Conservation (phyloP, 2,329 filamentous ascomycete species). For the Exophiala aquamarina region DNA sequence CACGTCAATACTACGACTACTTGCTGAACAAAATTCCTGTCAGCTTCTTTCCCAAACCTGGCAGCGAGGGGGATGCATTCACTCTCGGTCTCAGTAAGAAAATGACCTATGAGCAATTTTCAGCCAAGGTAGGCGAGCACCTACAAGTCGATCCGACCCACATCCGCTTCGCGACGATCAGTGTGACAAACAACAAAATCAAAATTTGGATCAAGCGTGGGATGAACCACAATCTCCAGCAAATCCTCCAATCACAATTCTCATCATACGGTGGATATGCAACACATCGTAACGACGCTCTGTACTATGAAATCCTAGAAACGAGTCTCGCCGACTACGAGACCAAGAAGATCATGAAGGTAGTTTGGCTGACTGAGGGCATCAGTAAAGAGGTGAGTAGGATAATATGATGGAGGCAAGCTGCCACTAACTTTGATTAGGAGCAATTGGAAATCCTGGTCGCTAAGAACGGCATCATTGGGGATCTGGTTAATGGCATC, state of each 20-base stretch:
- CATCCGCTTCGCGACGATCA: constrained; percentile 86
- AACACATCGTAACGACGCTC: constrained; percentile 70
- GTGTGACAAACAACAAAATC: constrained; percentile 71
- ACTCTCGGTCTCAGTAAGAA: constrained; percentile 79
- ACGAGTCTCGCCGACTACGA: constrained; percentile 92
- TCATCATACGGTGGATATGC: constrained; percentile 66
- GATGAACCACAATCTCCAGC: constrained; percentile 68
- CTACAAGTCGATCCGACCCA: constrained; percentile 79
- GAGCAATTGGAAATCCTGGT: constrained; percentile 82
- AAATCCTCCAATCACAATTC: constrained; percentile 75
- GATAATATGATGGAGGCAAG: constrained; percentile 11
- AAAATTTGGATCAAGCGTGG: constrained; percentile 75
- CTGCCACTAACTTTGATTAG: constrained; percentile 39
- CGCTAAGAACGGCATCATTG: constrained; percentile 77
- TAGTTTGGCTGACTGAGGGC: constrained; percentile 84
- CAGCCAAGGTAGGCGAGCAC: constrained; percentile 77
- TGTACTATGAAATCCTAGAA: constrained; percentile 92
- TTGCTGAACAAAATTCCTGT: constrained; percentile 80
- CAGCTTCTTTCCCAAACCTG: constrained; percentile 66
- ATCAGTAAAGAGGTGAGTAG: constrained; percentile 80
- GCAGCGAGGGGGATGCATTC: constrained; percentile 63
- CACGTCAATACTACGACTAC: constrained; percentile 89
- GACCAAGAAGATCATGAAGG: constrained; percentile 81
- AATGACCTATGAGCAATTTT: constrained; percentile 84
- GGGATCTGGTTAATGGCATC: constrained; percentile 73